Base-by-base conservation (phyloP, 2,329 filamentous ascomycete species). In the Beauveria sp. region DNA sequence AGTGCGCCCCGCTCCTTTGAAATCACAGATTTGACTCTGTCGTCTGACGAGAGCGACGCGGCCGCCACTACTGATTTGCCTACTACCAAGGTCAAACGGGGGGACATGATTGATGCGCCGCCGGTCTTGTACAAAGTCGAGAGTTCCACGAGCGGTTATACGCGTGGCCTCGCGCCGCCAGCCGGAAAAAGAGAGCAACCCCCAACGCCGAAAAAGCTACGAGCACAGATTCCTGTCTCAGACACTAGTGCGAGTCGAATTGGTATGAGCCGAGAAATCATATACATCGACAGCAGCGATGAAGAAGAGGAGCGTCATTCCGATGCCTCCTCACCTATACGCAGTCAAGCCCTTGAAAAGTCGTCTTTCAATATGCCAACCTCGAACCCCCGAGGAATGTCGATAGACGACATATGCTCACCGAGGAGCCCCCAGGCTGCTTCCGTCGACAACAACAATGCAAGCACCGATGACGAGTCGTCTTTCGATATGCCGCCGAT, bases 201-300 rank as follows among this genome's bases (percentile, higher is more conserved):
- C 6, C 14, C 46, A 34, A 42, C 34, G 16, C 46, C n/a, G 20
- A 24, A 18, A 49, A 20, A 10, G 10, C 38, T n/a, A 59, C 22
- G 24, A 18, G 16, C 34, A 6, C 22, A 51, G 3, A 14, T 43
- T 16, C 18, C 5, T 2, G 22, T 34, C 40, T 14, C 34, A 22
- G 22, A 18, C 16, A 16, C 22, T 12, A 42, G 24, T 18, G 24
- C 9, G n/a, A 46, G 38, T 12, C 49, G 26, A 20, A 20, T 10
- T 12, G 20, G 24, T 10, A n/a, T 5, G n/a, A 46, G 38, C 12
- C 49, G 40, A 28, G 58, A 53, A 53, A 9, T 46, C 8, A 60
- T 60, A n/a, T 52, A 38, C 20, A 61, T 61, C 40, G 43, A 48
- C 5, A 54, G 50, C 50, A 54, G 28, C 42, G 50, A 49, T 22